Evolutionary conservation across 2,329 filamentous ascomycete species (phyloP), one percentile per base, ranked within the genome.

Genomic region (Cladophialophora exuberans): DNA sequence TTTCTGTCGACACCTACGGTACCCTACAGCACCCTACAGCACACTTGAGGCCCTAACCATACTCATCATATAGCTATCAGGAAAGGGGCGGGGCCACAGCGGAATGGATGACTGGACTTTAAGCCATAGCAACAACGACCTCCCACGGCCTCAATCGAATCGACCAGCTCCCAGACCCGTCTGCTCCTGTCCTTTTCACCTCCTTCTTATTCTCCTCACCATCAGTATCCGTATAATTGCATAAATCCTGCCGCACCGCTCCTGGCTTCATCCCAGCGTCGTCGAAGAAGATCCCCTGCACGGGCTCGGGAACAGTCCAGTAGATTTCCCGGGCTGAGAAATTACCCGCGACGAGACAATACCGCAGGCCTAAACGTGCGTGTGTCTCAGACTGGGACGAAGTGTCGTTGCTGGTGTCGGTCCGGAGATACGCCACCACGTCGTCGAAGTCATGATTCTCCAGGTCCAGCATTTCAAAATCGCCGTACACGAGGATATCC

Each of bases 401-500:
- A n/a, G n/a, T 49, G 17, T 36, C 36, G 25, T 11, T 39, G 6
- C 18, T 28, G 3, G 18, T n/a, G 17, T 56, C 54, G 4, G 39
- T 51, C 31, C 61, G 48, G 23, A 62, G 22, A 26, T 62, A 63
- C 5, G 58, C 57, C 13, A 59, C 30, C 15, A 59, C 50, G 15
- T 31, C 31, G 4, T 18, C 17, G 15, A 38, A 50, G 18, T 51
- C 26, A 26, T n/a, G n/a, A n/a, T 56, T 48, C 11, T 57, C 35
- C 17, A 50, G 11, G 20, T 62, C 56, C 25, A 64, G 43, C 60
- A 63, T 63, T 30, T 62, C 43, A 39, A 64, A 63, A 15, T 47
- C 46, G 20, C 62, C 62, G 33, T 63, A 63, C 28, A 63, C 79
- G 53, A 89, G 82, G 6, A 84, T 67, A 38, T 83, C 78, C 13